These are phyloP conservation scores for Epichloe coenophiala DNA, from an alignment of 2,329 filamentous ascomycete species.

Conservation along the genomic window DNA sequence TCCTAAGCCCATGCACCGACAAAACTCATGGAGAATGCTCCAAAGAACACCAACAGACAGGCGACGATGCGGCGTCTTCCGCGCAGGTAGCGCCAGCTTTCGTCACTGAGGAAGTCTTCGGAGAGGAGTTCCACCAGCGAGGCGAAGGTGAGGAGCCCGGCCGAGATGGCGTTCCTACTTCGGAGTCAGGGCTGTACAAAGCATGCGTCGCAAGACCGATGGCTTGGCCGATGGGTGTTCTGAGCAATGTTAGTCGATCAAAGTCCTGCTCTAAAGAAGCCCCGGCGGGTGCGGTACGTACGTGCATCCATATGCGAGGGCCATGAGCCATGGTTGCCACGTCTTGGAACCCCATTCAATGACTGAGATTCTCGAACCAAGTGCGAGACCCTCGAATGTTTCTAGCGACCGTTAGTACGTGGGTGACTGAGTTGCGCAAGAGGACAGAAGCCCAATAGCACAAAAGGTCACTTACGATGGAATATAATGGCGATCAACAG, in stretches of 20 bases:
- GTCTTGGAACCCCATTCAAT: conserved; percentile 28
- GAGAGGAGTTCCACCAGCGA: conserved; percentile 59
- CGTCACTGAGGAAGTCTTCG: conserved; percentile 55
- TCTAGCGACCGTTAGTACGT: conserved; percentile 9
- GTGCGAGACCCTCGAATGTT: conserved; percentile 42
- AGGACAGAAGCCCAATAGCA: neutral
- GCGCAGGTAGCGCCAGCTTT: conserved; percentile 43
- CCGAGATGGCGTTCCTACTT: conserved; percentile 57
- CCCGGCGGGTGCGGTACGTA: neutral
- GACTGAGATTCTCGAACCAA: conserved; percentile 50
- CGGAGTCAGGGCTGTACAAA: conserved; percentile 53
- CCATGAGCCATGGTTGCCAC: conserved; percentile 42
- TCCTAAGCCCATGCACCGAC: conserved; percentile 48
- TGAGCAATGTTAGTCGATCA: neutral
- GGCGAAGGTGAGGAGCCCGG: conserved; percentile 58
- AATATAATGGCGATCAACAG: conserved; percentile 67
- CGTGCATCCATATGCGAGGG: conserved; percentile 41
- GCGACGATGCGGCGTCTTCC: conserved; percentile 40
- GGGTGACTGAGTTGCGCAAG: neutral
- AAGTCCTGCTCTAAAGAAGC: neutral
- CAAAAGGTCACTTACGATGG: conserved; percentile 33
- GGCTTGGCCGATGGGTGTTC: conserved; percentile 58
- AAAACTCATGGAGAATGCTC: conserved; percentile 49
- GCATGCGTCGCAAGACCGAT: conserved; percentile 57
- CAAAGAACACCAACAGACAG: conserved; percentile 42